Percentiles rank a stretch among this genome's conserved stretches.
Conservation (phyloP, 169 alveolate species). For the Plasmodium knowlesi region DNA sequence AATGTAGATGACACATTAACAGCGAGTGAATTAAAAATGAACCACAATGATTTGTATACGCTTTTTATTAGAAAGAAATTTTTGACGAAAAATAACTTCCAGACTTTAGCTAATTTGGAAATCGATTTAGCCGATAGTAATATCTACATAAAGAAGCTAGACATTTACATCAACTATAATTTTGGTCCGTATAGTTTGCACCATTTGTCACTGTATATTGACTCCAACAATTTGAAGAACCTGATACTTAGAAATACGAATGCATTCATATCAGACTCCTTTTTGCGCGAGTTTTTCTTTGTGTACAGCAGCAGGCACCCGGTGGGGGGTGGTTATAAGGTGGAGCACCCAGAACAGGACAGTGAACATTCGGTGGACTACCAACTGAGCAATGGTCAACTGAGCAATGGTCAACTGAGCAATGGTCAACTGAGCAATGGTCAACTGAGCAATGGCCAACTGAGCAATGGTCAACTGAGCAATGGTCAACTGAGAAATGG, state of each 20-base stretch:
- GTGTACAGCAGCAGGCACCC: conserved; percentile 27
- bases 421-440: neutral
- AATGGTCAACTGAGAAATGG: neutral
- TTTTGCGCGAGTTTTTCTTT: conserved; percentile 56
- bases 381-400: neutral
- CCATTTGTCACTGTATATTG: conserved; percentile 25
- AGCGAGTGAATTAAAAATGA: conserved; percentile 24
- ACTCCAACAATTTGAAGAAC: conserved; percentile 28
- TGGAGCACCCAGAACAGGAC: neutral
- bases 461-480: neutral
- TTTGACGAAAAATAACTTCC: conserved; percentile 29
- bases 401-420: neutral
- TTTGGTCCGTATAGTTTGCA: conserved; percentile 28
- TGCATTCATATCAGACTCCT: conserved; percentile 52
- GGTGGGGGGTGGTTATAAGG: neutral
- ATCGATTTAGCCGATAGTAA: conserved; percentile 49
- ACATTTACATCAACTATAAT: conserved; percentile 49
- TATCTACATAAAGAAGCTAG: conserved; percentile 45
- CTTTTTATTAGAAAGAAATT: conserved; percentile 7
- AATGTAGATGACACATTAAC: conserved; percentile 2
- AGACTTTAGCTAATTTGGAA: conserved; percentile 33
- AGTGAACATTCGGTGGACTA: neutral
- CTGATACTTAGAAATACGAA: conserved; percentile 12
- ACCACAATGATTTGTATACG: conserved; percentile 23
- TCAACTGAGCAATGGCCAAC: neutral